phyloP scores from a whole-genome alignment of 2,329 filamentous ascomycete species.

The Cryphonectria nitschkei region DNA sequence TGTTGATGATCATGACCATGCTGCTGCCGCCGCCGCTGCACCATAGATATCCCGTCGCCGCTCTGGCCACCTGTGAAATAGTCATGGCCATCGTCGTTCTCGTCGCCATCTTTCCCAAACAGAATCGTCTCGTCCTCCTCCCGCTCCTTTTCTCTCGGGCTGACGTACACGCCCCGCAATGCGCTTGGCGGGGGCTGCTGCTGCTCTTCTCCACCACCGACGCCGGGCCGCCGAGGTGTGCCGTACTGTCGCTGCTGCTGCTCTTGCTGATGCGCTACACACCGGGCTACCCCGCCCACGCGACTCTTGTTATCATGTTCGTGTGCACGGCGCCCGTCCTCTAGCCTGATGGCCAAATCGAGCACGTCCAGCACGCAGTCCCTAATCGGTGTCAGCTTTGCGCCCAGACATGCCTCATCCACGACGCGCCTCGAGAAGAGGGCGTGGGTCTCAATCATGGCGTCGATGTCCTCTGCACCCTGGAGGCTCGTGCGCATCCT shows the following conservation, averaged over 20 bases:
- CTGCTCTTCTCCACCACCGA: constrained; percentile 34
- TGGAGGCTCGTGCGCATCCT: constrained; percentile 62
- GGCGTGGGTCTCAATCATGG: constrained; percentile 74
- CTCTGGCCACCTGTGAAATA: constrained; percentile 12
- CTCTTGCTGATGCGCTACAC: constrained; percentile 30
- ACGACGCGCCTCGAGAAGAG: constrained; percentile 65
- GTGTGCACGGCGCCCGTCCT: constrained; percentile 57
- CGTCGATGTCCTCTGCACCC: constrained; percentile 73
- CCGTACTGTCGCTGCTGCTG: constrained; percentile 16
- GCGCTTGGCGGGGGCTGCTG: constrained; percentile 28
- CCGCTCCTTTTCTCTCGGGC: constrained; percentile 37
- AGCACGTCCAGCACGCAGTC: constrained; percentile 75
- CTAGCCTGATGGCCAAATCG: constrained; percentile 73
- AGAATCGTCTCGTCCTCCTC: constrained; percentile 33
- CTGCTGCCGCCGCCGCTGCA: neutral
- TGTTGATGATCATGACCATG: neutral
- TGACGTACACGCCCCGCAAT: constrained; percentile 29
- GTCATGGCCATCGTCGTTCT: constrained; percentile 44
- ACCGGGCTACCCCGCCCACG: constrained; percentile 34
- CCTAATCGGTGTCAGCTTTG: constrained; percentile 70
- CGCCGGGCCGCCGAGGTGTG: constrained; percentile 16
- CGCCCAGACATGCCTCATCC: constrained; percentile 70
- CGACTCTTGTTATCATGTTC: constrained; percentile 43
- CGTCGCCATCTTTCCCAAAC: constrained; percentile 35
- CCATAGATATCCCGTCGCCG: neutral